Conservation (phyloP, 1,139 yeast species). For the Geotrichum reessii region DNA sequence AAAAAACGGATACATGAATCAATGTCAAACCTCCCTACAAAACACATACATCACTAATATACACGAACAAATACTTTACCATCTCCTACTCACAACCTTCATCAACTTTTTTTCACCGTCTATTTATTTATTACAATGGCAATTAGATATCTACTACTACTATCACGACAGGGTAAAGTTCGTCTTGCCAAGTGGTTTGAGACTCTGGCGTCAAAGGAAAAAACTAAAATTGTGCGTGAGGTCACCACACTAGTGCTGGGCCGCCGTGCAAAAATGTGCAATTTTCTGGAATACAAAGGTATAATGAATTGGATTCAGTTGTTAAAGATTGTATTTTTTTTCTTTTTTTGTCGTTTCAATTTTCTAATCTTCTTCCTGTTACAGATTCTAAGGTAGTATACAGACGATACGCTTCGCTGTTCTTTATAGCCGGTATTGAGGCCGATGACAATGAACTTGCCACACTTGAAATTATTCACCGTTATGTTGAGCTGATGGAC, state of each 20-base stretch:
- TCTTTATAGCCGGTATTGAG: slow-evolving; percentile 81
- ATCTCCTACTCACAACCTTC: background rate
- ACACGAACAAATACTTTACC: background rate
- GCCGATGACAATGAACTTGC: slow-evolving; percentile 81
- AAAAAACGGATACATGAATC: background rate
- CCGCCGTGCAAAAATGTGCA: slow-evolving; percentile 92
- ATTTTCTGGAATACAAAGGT: slow-evolving; percentile 77
- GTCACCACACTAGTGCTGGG: slow-evolving; percentile 78
- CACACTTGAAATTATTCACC: slow-evolving; percentile 79
- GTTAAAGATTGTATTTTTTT: background rate
- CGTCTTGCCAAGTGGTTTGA: slow-evolving; percentile 91
- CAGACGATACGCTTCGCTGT: slow-evolving; percentile 86
- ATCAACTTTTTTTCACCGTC: background rate
- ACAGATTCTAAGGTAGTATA: slow-evolving; percentile 77
- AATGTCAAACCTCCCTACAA: background rate
- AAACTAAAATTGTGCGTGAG: slow-evolving; percentile 76
- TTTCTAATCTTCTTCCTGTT: background rate
- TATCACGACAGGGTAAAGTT: slow-evolving; percentile 93
- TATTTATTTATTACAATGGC: slow-evolving; percentile 45
- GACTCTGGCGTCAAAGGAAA: slow-evolving; percentile 74
- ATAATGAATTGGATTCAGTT: slow-evolving; percentile 13
- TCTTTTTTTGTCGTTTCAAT: background rate
- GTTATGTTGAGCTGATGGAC: slow-evolving; percentile 97
- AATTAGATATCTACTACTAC: slow-evolving; percentile 66
- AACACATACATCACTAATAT: background rate